These are phyloP conservation scores for Colletotrichum sp. DNA, from an alignment of 2,329 filamentous ascomycete species.

Conservation along the genomic window DNA sequence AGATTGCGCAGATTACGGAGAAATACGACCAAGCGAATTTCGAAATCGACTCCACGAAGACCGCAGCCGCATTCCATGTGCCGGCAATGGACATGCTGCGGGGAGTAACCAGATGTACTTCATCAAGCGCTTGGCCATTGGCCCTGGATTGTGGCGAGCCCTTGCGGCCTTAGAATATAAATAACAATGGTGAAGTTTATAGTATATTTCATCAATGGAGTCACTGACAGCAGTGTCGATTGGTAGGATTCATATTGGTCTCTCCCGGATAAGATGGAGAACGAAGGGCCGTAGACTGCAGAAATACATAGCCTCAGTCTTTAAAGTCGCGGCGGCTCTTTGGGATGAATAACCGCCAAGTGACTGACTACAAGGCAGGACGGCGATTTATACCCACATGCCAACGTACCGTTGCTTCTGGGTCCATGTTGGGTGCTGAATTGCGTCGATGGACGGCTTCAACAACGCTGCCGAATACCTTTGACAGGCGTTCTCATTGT, in stretches of 20 bases:
- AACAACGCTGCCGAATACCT: neutral
- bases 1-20: too few species aligned
- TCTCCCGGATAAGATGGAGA: neutral
- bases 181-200: neutral
- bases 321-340: neutral
- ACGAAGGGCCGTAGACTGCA: neutral
- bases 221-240: too few species aligned
- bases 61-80: too few species aligned
- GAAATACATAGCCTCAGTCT: neutral
- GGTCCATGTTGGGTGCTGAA: neutral
- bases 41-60: too few species aligned
- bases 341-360: neutral
- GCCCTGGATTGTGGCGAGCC: neutral
- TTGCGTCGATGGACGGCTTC: neutral
- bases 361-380: neutral
- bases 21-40: too few species aligned
- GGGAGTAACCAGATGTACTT: too few species aligned
- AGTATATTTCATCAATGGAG: neutral
- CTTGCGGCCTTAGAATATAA: fast-evolving
- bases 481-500: neutral
- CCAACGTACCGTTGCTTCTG: neutral
- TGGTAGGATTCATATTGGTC: neutral
- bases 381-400: neutral
- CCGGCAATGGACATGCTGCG: too few species aligned
- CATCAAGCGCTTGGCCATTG: too few species aligned